These are phyloP conservation scores for Colletotrichum sp. DNA, from an alignment of 2,329 filamentous ascomycete species.

Conservation along the genomic window DNA sequence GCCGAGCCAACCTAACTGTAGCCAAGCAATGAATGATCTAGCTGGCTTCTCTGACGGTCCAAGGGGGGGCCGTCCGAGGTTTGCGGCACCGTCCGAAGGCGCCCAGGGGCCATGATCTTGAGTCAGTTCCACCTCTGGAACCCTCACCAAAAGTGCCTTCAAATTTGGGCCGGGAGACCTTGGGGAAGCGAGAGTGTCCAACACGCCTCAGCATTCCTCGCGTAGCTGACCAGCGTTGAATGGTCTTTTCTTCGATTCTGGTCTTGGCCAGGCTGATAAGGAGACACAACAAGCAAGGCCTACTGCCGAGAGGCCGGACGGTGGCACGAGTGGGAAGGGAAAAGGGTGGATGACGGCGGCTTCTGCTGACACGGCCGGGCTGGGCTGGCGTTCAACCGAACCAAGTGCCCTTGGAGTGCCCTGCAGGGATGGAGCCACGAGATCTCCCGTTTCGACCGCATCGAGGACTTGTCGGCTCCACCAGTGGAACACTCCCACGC, in stretches of 20 bases:
- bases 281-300: slow-evolving; percentile 1
- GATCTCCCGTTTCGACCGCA: slow-evolving; percentile 26
- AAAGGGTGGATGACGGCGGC: slow-evolving; percentile 9
- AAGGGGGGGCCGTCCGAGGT: slow-evolving; percentile 17
- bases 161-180: not conserved
- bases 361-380: slow-evolving; percentile 11
- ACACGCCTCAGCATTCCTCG: not conserved
- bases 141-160: not conserved
- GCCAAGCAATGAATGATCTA: slow-evolving; percentile 4
- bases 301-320: slow-evolving; percentile 2
- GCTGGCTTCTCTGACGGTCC: slow-evolving; percentile 5
- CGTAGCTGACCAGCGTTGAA: not conserved
- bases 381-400: slow-evolving; percentile 22
- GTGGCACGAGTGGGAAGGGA: slow-evolving; percentile 3
- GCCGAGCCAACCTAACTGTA: not conserved
- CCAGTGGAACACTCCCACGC: slow-evolving; percentile 19
- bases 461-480: slow-evolving; percentile 15
- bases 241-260: not conserved
- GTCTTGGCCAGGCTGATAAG: not conserved
- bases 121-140: slow-evolving; percentile 9
- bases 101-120: slow-evolving; percentile 13
- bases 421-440: slow-evolving; percentile 25
- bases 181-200: not conserved
- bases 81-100: slow-evolving; percentile 21
- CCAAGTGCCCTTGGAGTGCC: slow-evolving; percentile 16